These are phyloP conservation scores for Candida ficus DNA, from an alignment of 805 yeast genomes.

Conservation along the genomic window DNA sequence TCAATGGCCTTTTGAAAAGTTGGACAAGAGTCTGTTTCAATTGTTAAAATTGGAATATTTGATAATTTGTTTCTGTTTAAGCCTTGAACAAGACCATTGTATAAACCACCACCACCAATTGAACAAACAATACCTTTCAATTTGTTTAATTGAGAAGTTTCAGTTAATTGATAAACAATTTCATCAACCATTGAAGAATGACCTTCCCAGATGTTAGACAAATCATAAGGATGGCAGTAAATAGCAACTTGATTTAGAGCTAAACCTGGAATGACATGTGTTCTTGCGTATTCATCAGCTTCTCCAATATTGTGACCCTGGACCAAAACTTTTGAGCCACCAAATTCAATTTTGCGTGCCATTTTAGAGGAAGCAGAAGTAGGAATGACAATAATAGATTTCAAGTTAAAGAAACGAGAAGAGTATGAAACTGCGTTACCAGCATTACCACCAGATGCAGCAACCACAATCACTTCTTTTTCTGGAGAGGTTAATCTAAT, in stretches of 20 bases:
- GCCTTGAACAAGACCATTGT: conserved; percentile 47
- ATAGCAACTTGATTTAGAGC: conserved; percentile 29
- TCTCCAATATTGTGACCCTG: conserved; percentile 44
- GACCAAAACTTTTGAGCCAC: conserved; percentile 47
- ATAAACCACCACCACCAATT: conserved; percentile 55
- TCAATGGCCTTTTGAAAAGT: conserved; percentile 48
- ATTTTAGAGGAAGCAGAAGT: conserved; percentile 40
- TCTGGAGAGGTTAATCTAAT: conserved; percentile 21
- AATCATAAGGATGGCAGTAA: conserved; percentile 52
- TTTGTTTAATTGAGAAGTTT: conserved; percentile 20
- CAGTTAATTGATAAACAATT: conserved; percentile 26
- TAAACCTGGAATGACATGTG: conserved; percentile 24
- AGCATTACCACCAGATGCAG: conserved; percentile 55
- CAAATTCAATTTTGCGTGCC: conserved; percentile 36
- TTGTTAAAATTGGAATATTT: conserved; percentile 39
- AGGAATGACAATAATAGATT: conserved; percentile 58
- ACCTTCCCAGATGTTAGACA: conserved; percentile 50
- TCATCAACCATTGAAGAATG: conserved; percentile 45
- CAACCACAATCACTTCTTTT: conserved; percentile 36
- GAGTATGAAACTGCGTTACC: conserved; percentile 51
- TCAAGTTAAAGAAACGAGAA: conserved; percentile 32
- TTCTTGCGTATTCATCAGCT: conserved; percentile 41
- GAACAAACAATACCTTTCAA: conserved; percentile 47
- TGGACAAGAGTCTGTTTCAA: conserved; percentile 62
- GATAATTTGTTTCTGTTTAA: conserved; percentile 30